Conservation (phyloP, 2,329 filamentous ascomycete genomes). For the Stachybotrys chartarum region DNA sequence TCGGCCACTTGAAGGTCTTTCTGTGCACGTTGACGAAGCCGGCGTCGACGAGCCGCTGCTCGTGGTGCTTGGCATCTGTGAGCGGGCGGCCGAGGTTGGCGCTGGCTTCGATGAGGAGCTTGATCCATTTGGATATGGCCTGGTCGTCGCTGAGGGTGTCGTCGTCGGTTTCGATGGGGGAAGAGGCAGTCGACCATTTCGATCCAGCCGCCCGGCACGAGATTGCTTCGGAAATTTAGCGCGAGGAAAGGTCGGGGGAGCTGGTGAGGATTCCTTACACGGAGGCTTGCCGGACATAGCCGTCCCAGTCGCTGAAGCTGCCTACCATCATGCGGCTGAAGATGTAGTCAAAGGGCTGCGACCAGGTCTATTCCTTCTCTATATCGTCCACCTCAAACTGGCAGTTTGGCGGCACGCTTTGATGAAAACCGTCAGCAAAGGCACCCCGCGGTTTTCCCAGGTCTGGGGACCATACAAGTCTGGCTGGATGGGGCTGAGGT, state of each 20-base stretch:
- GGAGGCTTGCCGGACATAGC: conserved; percentile 37
- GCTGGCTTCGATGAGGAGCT: conserved; percentile 12
- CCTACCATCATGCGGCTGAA: conserved; percentile 49
- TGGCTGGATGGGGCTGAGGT: conserved; percentile 53
- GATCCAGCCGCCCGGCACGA: conserved; percentile 11
- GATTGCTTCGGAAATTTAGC: neutral
- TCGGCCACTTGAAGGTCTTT: conserved; percentile 13
- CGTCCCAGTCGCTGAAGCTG: conserved; percentile 44
- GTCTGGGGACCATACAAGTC: conserved; percentile 18
- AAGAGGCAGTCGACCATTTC: conserved; percentile 12
- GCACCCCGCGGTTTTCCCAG: neutral
- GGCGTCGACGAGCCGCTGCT: conserved; percentile 6
- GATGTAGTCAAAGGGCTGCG: conserved; percentile 49
- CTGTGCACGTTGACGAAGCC: conserved; percentile 12
- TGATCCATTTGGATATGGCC: conserved; percentile 10
- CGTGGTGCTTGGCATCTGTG: conserved; percentile 1
- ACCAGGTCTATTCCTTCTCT: conserved; percentile 40
- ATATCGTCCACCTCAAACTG: conserved; percentile 59
- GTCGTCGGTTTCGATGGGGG: conserved; percentile 14
- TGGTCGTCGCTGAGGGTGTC: conserved; percentile 8
- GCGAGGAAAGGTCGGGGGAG: conserved; percentile 31
- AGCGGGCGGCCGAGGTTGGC: conserved; percentile 12
- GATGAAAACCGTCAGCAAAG: neutral
- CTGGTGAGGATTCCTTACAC: conserved; percentile 19
- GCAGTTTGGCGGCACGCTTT: conserved; percentile 49